Evolutionary conservation across 179 eudicot species (phyloP), one percentile per base, ranked within the genome.

Genomic region (Beta lomatogona): DNA sequence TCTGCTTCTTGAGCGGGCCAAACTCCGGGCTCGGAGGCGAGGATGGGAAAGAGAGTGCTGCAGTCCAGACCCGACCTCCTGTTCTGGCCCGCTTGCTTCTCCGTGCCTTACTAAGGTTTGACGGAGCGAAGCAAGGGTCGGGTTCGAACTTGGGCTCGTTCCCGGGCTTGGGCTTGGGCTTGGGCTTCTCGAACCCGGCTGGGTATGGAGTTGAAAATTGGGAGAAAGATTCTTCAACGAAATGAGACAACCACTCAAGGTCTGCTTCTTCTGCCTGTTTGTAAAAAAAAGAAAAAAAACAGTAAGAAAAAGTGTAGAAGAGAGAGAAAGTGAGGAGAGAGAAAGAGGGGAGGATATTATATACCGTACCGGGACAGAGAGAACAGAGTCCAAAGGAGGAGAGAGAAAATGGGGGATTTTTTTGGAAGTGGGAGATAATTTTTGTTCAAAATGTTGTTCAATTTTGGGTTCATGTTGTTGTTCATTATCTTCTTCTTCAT

Each of bases 1-100:
- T 89, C 90, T 77, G 85, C 79, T 97, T 88, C 93, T 92, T 90
- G 81, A 58, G 95, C 98, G 82, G 98, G 97, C 53, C 97, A 82
- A 19, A 76, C 22, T 53, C 68, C 45, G 77, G 75, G 52, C 68
- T 75, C 28, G 46, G 68, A n/a, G 82, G 79, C 16, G 77, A 75
- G 3, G 80, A 75, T 25, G 80, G 65, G 9, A 82, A 31, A 2
- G 79, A 1, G 84, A 66, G 1, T 83, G 71, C 82, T 0, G 86
- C 19, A 13, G 89, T 74, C 92, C 94, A 88, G 2, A 87, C 84
- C 53, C 91, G 85, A 6, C 61, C 77, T 12, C 91, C 90, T 46
- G 91, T 82, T 10, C 88, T 36, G 1, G 65, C 81, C 65, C 92
- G 87, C 74, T 89, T 91, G 87, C 88, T 89, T 67, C 92, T 85